phyloP scores from a whole-genome alignment of 805 yeast genomes.

The Zygosaccharomyces gambellarensis region DNA sequence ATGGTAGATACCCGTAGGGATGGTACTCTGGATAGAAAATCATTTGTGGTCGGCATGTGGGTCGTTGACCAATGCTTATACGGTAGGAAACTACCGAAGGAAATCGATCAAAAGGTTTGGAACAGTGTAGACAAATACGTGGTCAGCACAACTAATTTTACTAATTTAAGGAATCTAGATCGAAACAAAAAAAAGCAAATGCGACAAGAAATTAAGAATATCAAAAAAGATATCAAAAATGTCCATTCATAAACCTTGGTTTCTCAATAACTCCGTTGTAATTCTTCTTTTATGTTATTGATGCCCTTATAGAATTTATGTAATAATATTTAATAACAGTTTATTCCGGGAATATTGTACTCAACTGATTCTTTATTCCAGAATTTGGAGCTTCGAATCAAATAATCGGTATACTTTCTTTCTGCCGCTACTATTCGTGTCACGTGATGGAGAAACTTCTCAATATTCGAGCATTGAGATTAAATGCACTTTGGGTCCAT shows the following conservation, averaged over 20 bases:
- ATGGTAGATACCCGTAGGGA: conserved; percentile 62
- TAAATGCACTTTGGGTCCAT: neutral
- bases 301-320: neutral
- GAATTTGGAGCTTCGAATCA: neutral
- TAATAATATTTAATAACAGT: neutral
- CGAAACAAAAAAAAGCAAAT: conserved; percentile 22
- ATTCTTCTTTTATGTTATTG: conserved; percentile 2
- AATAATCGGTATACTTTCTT: neutral
- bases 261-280: neutral
- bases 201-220: conserved; percentile 26
- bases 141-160: conserved; percentile 14
- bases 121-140: conserved; percentile 50
- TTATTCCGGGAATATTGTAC: neutral
- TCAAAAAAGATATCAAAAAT: conserved; percentile 30
- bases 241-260: conserved; percentile 16
- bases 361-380: no score
- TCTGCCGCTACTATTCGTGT: neutral
- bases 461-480: neutral
- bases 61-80: conserved; percentile 91
- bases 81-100: conserved; percentile 81
- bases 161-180: conserved; percentile 13
- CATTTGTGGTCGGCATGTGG: conserved; percentile 97
- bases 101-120: conserved; percentile 71
- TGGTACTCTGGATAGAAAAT: conserved; percentile 72
- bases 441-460: neutral